A percentile compares a stretch with the other conserved stretches of the same genome.
Conservation (phyloP, 2,329 filamentous ascomycete genomes). For the Teratosphaeria gauchensis region DNA sequence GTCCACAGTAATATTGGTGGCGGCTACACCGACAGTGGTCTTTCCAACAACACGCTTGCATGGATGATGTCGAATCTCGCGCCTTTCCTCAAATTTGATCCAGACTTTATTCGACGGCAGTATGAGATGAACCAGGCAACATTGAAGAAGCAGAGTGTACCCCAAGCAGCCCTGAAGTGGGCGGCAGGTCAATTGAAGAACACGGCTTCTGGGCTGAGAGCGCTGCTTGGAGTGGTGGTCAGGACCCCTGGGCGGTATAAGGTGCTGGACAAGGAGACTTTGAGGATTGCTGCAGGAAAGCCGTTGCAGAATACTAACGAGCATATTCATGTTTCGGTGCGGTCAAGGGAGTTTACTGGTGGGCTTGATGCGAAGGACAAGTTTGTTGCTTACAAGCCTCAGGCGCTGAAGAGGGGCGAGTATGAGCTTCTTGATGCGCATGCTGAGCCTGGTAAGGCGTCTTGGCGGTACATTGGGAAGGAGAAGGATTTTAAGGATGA, state of each 20-base stretch:
- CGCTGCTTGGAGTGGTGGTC: constrained; percentile 30
- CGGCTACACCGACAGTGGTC: constrained; percentile 30
- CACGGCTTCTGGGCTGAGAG: constrained; percentile 30
- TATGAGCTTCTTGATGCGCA: not conserved
- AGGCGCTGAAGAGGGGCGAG: not conserved
- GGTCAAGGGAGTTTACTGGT: constrained; percentile 20
- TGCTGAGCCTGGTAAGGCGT: not conserved
- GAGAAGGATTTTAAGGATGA: not conserved
- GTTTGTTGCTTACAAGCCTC: not conserved
- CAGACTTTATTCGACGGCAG: constrained; percentile 33
- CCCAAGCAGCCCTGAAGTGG: constrained; percentile 9
- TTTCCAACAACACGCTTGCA: constrained; percentile 41
- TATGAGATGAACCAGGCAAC: constrained; percentile 32
- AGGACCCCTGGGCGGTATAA: constrained; percentile 38
- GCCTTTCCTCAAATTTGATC: constrained; percentile 32
- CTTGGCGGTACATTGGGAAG: not conserved
- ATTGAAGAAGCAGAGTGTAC: constrained; percentile 31
- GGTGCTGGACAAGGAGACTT: constrained; percentile 29
- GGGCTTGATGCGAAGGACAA: not conserved
- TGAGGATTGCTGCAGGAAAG: constrained; percentile 23
- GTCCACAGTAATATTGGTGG: constrained; percentile 33
- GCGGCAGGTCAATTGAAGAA: constrained; percentile 35
- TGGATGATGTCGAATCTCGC: constrained; percentile 46
- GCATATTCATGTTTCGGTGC: constrained; percentile 40
- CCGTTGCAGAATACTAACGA: constrained; percentile 36